phyloP scores from a whole-genome alignment of 2,329 filamentous ascomycete genomes.

The Colletotrichum echinochloae region DNA sequence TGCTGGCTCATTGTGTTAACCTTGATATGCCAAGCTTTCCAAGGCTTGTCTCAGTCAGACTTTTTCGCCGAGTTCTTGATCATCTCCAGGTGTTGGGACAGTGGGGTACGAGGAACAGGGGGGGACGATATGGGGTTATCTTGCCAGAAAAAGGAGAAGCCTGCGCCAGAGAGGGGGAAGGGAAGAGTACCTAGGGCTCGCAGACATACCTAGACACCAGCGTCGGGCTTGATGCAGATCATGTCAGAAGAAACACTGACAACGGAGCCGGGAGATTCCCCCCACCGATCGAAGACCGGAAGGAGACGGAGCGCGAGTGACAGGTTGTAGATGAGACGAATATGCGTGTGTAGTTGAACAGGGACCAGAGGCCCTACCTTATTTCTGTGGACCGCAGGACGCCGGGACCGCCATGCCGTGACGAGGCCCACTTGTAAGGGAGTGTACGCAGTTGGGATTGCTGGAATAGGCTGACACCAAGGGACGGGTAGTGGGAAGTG shows the following conservation, averaged over 20 bases:
- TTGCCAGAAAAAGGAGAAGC: background rate
- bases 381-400: slow-evolving; percentile 31
- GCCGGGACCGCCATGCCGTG: slow-evolving; percentile 23
- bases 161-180: background rate
- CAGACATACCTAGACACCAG: slow-evolving; percentile 25
- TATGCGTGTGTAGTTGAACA: slow-evolving; percentile 32
- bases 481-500: slow-evolving; percentile 8
- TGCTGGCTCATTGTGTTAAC: slow-evolving; percentile 25
- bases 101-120: background rate
- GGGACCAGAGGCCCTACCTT: slow-evolving; percentile 36
- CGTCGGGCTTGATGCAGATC: slow-evolving; percentile 40
- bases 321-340: slow-evolving; percentile 45
- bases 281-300: slow-evolving; percentile 45
- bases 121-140: background rate
- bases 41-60: slow-evolving; percentile 32
- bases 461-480: slow-evolving; percentile 18
- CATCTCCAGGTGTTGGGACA: slow-evolving; percentile 17
- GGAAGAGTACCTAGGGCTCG: background rate
- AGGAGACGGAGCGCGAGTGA: slow-evolving; percentile 43
- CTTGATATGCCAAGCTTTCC: slow-evolving; percentile 37
- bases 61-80: slow-evolving; percentile 35
- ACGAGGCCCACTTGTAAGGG: slow-evolving; percentile 22
- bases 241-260: slow-evolving; percentile 43
- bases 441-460: slow-evolving; percentile 13
- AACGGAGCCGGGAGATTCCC: slow-evolving; percentile 36